These are phyloP conservation scores for Termitomyces eurrhizus DNA, from an alignment of 768 basidiomycete genomes.

Conservation along the genomic window DNA sequence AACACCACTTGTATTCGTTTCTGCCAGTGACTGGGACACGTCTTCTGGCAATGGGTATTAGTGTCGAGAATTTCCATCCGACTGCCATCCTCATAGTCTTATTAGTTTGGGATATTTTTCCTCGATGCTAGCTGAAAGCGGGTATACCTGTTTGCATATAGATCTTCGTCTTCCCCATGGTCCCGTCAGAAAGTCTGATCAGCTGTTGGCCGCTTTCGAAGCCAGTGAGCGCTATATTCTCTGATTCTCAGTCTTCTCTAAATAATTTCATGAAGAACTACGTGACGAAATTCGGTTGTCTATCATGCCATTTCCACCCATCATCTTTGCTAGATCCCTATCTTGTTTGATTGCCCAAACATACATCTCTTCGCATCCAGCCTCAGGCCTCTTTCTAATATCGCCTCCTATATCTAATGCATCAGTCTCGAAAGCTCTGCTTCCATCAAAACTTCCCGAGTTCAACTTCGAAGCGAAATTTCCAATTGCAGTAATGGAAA, in stretches of 20 bases:
- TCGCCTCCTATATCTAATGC: conserved; percentile 46
- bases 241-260: background rate
- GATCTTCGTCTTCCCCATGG: conserved; percentile 30
- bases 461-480: conserved; percentile 63
- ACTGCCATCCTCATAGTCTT: background rate
- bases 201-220: conserved; percentile 37
- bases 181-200: conserved; percentile 19
- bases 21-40: conserved; percentile 41
- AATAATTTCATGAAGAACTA: conserved; percentile 31
- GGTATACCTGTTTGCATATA: conserved; percentile 45
- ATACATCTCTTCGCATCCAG: conserved; percentile 67
- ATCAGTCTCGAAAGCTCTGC: conserved; percentile 22
- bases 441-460: conserved; percentile 39
- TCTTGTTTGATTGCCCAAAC: conserved; percentile 58
- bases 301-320: conserved; percentile 51
- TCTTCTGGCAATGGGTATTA: conserved; percentile 34
- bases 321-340: conserved; percentile 46
- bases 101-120: conserved; percentile 33
- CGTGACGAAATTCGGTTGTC: conserved; percentile 37
- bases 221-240: conserved; percentile 28
- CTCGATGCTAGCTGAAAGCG: conserved; percentile 40
- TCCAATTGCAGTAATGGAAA: conserved; percentile 51
- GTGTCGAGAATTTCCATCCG: background rate
- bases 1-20: conserved; percentile 52
- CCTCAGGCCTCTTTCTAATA: conserved; percentile 57